Base-by-base conservation (phyloP, 805 yeast species). In the Metschnikowia vanudenii region DNA sequence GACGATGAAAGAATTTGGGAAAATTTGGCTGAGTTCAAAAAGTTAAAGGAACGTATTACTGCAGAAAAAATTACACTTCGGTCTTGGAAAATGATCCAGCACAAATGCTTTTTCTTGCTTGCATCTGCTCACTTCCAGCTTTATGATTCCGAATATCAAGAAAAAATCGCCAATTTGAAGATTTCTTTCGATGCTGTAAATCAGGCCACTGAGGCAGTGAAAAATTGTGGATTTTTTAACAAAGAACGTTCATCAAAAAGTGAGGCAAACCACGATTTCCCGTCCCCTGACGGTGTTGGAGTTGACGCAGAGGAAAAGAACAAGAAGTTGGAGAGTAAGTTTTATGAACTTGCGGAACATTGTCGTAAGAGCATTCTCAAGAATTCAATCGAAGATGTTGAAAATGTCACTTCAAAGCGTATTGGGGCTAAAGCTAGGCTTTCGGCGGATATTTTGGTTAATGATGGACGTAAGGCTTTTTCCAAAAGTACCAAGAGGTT, bases 31-130 rank as follows among this genome's bases (percentile, higher is more conserved):
- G 37, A 41, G 31, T 46, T 43, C 18, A 39, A 35, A 32, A 45
- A 49, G 24, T 33, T 44, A 40, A 61, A 62, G 41, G 75, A 69
- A 10, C 47, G 48, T 9, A 59, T 67, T n/a, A 52, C 55, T 13
- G 32, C 49, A 2, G 42, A 56, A 1, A 63, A 61, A 41, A 12
- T 56, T 8, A 67, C 75, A 42, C 56, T 76, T 10, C 65, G 86
- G 50, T 58, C 68, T 12, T 76, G 82, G 80, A 54, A 75, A 28
- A 85, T 88, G 41, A 57, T 81, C 10, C 65, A 88, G 13, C 97
- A 94, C 61, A 82, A 91, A 42, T 75, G 84, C 37, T 85, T 80
- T 58, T 92, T 91, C 59, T 79, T 89, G 51, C 69, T 86, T 20
- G 97, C 88, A 0, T 80, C 90, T 1, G 79, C 86, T 0, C 79